Percentiles rank a stretch among this genome's conserved stretches.
Conservation (phyloP, 768 basidiomycete species). For the Mycena belliarum region DNA sequence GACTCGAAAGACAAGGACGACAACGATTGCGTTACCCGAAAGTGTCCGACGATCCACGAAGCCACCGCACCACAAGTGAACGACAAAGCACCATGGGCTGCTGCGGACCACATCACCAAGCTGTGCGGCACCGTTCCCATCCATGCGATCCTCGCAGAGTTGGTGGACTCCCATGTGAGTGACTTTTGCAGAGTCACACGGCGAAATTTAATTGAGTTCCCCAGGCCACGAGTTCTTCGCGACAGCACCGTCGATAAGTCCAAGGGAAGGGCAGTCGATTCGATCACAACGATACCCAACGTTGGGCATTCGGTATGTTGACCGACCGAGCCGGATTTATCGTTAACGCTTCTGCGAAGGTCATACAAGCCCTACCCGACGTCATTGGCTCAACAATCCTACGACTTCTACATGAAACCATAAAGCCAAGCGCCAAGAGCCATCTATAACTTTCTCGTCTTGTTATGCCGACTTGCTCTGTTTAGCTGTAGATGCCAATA, state of each 20-base stretch:
- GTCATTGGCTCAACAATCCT: background rate
- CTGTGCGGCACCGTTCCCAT: background rate
- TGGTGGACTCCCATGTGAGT: conserved; percentile 2
- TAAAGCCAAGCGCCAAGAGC: too few relatives aligned
- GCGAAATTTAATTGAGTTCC: background rate
- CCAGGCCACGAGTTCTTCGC: background rate
- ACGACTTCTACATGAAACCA: background rate
- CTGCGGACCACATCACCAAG: background rate
- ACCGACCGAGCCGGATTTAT: too few relatives aligned
- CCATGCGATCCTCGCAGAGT: conserved; percentile 1
- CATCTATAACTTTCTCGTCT: too few relatives aligned
- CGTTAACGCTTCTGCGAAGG: background rate
- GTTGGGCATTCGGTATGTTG: conserved; percentile 3
- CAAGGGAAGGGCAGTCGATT: background rate
- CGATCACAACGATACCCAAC: conserved; percentile 1
- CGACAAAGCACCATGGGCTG: background rate
- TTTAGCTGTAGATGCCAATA: too few relatives aligned
- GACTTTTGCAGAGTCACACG: too few relatives aligned
- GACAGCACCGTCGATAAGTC: background rate
- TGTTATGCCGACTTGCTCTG: too few relatives aligned
- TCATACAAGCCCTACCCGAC: conserved; percentile 1
- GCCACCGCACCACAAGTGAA: conserved; percentile 1
- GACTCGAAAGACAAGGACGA: background rate
- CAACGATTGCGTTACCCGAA: background rate
- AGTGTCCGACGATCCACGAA: background rate